Evolutionary conservation across 768 basidiomycete genomes (phyloP).

Genomic region (Exsudoporus frostii): DNA sequence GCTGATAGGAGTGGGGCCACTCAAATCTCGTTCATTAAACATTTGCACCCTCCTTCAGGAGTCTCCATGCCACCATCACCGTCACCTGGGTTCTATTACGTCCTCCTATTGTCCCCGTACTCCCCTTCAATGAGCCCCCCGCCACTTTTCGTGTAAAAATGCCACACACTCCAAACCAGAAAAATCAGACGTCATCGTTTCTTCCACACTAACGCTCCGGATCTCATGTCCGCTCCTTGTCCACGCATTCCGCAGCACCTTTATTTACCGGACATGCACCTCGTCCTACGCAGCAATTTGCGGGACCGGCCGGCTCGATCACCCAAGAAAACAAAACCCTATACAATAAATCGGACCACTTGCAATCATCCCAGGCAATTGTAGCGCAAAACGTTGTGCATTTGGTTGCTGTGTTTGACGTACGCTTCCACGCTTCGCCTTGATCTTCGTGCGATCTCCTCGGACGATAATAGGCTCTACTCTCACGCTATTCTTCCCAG

Average conservation of each 20-base stretch:
- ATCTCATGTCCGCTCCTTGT: constrained; percentile 9
- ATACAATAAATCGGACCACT: constrained; percentile 5
- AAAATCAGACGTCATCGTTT: not conserved
- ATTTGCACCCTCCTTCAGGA: not conserved
- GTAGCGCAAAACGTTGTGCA: not conserved
- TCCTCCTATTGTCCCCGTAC: not conserved
- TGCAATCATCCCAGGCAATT: not conserved
- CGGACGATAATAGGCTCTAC: constrained; percentile 9
- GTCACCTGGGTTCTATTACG: constrained; percentile 1
- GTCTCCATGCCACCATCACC: constrained; percentile 11
- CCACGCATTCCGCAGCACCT: constrained; percentile 14
- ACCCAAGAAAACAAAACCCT: not conserved
- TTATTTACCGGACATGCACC: constrained; percentile 5
- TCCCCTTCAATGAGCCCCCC: too few species aligned
- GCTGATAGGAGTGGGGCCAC: constrained; percentile 24
- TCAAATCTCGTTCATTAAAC: not conserved
- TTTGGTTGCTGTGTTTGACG: constrained; percentile 16
- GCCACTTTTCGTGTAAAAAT: not conserved
- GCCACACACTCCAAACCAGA: too few species aligned
- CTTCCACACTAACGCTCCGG: not conserved
- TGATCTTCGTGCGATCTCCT: constrained; percentile 19
- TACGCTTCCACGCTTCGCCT: constrained; percentile 5
- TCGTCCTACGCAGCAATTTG: constrained; percentile 7
- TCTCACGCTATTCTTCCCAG: constrained; percentile 5
- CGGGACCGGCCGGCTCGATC: constrained; percentile 24